Conservation (phyloP, 805 yeast genomes). For the Monosporozyma unispora region DNA sequence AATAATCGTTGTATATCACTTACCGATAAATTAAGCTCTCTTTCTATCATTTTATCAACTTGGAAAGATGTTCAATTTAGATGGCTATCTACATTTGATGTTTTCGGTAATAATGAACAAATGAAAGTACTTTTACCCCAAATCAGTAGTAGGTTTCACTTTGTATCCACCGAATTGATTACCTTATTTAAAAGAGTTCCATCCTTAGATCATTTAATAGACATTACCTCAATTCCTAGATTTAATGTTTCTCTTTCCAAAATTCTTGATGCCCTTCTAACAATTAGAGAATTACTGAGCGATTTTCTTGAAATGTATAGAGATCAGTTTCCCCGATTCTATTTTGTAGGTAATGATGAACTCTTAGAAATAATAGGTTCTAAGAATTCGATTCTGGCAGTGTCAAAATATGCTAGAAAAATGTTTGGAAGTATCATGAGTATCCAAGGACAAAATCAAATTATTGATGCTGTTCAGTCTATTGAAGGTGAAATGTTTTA, state of each 20-base stretch:
- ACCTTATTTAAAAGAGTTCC: conserved; percentile 41
- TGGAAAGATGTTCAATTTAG: conserved; percentile 86
- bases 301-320: conserved; percentile 79
- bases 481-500: conserved; percentile 52
- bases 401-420: conserved; percentile 55
- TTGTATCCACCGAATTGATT: conserved; percentile 53
- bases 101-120: conserved; percentile 53
- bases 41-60: conserved; percentile 45
- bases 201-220: conserved; percentile 45
- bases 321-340: conserved; percentile 67
- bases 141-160: conserved; percentile 59
- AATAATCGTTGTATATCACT: conserved; percentile 47
- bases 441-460: conserved; percentile 31
- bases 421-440: conserved; percentile 59
- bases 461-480: conserved; percentile 46
- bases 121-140: conserved; percentile 55
- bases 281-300: conserved; percentile 54
- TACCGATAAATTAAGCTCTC: conserved; percentile 45
- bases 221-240: conserved; percentile 43
- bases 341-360: conserved; percentile 87
- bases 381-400: conserved; percentile 35
- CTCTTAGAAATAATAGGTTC: conserved; percentile 74
- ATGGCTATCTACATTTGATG: conserved; percentile 80
- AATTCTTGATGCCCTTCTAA: conserved; percentile 45
- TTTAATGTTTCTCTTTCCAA: conserved; percentile 40